phyloP scores from a whole-genome alignment of 2,329 filamentous ascomycete species.

The Sarocladium strictum region DNA sequence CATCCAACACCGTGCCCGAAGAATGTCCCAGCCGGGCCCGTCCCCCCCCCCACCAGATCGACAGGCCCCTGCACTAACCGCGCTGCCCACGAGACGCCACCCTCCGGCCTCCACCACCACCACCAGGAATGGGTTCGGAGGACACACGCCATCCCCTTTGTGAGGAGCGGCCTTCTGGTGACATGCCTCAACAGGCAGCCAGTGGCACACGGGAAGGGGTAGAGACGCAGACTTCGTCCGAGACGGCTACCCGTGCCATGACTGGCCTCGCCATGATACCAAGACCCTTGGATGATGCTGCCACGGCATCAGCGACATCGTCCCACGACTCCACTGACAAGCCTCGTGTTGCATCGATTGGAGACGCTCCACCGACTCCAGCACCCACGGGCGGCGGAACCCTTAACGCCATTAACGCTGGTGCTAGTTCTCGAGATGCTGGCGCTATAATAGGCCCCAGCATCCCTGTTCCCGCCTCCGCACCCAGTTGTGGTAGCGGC shows the following conservation, averaged over 20 bases:
- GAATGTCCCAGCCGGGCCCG: background rate
- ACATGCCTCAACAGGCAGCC: background rate
- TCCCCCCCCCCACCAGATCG: constrained; percentile 1
- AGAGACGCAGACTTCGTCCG: background rate
- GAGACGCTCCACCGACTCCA: background rate
- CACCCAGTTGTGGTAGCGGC: background rate
- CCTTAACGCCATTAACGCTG: background rate
- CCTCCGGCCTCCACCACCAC: background rate
- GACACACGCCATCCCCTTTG: background rate
- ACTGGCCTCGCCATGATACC: background rate
- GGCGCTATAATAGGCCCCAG: background rate
- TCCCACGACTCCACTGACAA: background rate
- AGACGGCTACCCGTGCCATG: background rate
- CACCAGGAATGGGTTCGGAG: constrained; percentile 1
- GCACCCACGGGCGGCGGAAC: background rate
- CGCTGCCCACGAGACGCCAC: background rate
- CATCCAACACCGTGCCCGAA: background rate
- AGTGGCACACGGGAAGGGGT: background rate
- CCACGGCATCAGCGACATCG: background rate
- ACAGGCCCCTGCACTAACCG: constrained; percentile 1
- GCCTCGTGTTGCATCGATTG: constrained; percentile 8
- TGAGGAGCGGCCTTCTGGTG: background rate
- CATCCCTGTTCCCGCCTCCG: constrained; percentile 4
- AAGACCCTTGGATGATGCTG: background rate
- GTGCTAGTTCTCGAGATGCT: background rate